Base-by-base conservation (phyloP, 2,329 filamentous ascomycete species). In the Orbilia blumenaviensis region DNA sequence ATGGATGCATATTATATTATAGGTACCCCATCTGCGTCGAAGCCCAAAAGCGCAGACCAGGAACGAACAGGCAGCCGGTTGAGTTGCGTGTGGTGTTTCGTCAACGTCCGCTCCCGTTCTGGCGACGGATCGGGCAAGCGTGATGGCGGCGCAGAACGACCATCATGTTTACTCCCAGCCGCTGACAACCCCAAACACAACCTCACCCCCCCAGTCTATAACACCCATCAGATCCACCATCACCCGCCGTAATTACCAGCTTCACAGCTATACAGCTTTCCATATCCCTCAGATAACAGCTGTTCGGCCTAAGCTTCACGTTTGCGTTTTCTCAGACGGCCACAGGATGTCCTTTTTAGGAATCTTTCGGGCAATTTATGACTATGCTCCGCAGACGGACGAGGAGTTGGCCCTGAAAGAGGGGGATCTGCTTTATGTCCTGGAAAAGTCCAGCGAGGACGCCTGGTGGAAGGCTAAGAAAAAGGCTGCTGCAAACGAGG, bases 381-480 rank as follows among this genome's bases (percentile, higher is more conserved):
- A 97, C 85, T 98, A 98, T 85, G 87, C 87, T 82, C 93, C 94
- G 78, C 93, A 96, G 83, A 90, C 89, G 80, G 91, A 92, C 81
- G 91, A 91, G 79, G 94, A 98, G 87, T 87, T 98, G 77, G 87
- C 90, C 78, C 91, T 98, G 80, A 86, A 85, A 67, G 94, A 97
- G 81, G 93, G 93, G 73, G 94, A 97, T 84, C 83, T 97, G 78
- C 88, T 98, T 74, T 97, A 94, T 83, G 87, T 97, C 71, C 84
- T 96, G 69, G 92, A 96, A 81, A 96, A 96, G 85, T 91, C 89
- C 78, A 82, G 84, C 60, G 89, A 92, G 14, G 90, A 91, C 82
- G 89, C 93, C 82, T 98, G 95, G 95, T 98, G 95, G 95, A 95
- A 90, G 83, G 93, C 92, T 54, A 97, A 96, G 86, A 97, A 96